These are phyloP conservation scores for Phascolomyces articulosus DNA, from an alignment of 371 early-diverging fungal genomes.

Conservation along the genomic window DNA sequence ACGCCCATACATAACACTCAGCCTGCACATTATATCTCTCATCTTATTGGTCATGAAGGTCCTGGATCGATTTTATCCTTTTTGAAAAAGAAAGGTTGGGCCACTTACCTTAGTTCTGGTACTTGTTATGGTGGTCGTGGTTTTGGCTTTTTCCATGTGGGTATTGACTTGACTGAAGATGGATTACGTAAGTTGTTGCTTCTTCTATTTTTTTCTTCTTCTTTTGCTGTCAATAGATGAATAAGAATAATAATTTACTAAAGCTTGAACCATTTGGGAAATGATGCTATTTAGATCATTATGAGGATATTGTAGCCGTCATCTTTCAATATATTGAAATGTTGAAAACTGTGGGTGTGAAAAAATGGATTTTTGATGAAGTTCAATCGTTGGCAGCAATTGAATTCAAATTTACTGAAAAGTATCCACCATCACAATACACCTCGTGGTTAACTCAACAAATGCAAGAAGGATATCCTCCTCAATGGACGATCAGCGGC, in stretches of 20 bases:
- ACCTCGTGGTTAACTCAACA: slow-evolving; percentile 46
- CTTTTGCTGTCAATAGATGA: neutral
- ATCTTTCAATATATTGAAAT: slow-evolving; percentile 91
- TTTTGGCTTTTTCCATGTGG: slow-evolving; percentile 82
- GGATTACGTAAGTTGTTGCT: slow-evolving; percentile 63
- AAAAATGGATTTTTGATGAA: slow-evolving; percentile 85
- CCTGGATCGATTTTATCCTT: slow-evolving; percentile 83
- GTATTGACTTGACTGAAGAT: slow-evolving; percentile 78
- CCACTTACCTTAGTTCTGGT: slow-evolving; percentile 73
- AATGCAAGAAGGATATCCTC: slow-evolving; percentile 69
- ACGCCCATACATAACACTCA: slow-evolving; percentile 24
- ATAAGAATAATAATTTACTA: no score
- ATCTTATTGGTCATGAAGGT: slow-evolving; percentile 83
- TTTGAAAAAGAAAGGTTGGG: slow-evolving; percentile 90
- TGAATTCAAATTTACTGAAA: slow-evolving; percentile 83
- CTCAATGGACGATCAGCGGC: slow-evolving; percentile 73
- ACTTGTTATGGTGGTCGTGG: slow-evolving; percentile 57
- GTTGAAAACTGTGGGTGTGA: slow-evolving; percentile 68
- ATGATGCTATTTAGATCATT: no score
- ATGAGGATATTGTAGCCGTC: slow-evolving; percentile 77
- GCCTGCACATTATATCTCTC: slow-evolving; percentile 72
- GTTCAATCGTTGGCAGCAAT: slow-evolving; percentile 67
- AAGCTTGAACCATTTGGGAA: no score
- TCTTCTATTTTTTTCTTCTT: neutral
- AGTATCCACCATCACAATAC: slow-evolving; percentile 61